Conservation (phyloP, 2,329 filamentous ascomycete genomes). For the Pestalotiopsis sp. region DNA sequence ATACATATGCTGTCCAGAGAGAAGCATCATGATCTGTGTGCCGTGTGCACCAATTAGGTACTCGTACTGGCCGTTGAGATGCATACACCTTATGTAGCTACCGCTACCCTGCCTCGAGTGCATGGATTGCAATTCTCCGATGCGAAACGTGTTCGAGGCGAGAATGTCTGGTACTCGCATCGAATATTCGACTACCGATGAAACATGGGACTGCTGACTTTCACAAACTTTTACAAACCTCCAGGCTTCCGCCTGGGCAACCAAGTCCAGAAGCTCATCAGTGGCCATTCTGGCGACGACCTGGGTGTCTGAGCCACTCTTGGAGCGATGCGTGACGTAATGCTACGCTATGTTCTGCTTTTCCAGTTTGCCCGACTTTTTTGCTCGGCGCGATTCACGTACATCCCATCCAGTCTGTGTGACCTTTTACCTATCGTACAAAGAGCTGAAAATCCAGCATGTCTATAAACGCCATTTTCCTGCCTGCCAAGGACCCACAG, state of each 20-base stretch:
- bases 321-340: conserved; percentile 4
- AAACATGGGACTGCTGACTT: too few species aligned
- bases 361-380: background rate
- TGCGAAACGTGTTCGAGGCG: too few species aligned
- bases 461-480: too few species aligned
- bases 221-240: background rate
- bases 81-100: background rate
- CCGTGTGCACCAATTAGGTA: background rate
- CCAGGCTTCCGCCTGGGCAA: background rate
- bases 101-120: too few species aligned
- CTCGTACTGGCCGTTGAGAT: background rate
- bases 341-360: background rate
- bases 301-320: conserved; percentile 6
- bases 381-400: conserved; percentile 3
- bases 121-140: too few species aligned
- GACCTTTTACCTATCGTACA: too few species aligned
- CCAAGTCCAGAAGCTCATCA: background rate
- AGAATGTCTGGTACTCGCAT: too few species aligned
- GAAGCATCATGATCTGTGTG: background rate
- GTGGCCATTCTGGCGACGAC: conserved; percentile 8
- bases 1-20: too few species aligned
- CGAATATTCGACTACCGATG: too few species aligned
- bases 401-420: background rate
- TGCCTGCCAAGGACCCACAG: too few species aligned
- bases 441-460: too few species aligned